phyloP scores from a whole-genome alignment of 202 grass and related monocot species.

The Schoenoplectus tabernaemontani region DNA sequence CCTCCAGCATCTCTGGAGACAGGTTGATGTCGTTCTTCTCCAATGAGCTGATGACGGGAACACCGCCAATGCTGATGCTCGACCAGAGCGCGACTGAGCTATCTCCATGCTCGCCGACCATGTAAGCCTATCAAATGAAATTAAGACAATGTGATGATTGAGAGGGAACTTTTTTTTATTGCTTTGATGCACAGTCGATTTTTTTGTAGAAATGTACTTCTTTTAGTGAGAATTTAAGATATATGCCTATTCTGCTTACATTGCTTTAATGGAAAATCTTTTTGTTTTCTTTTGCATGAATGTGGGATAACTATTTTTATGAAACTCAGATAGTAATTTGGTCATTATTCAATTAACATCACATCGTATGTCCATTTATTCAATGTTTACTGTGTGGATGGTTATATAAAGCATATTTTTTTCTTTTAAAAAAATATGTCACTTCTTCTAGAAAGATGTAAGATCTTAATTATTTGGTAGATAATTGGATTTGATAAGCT shows the following conservation, averaged over 20 bases:
- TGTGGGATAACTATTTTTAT: neutral
- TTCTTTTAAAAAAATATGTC: neutral
- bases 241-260: neutral
- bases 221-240: neutral
- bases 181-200: neutral
- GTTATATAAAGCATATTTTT: neutral
- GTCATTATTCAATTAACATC: neutral
- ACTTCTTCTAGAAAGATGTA: neutral
- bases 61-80: constrained; percentile 54
- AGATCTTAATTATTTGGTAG: neutral
- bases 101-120: constrained; percentile 91
- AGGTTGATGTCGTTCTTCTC: constrained; percentile 29
- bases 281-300: neutral
- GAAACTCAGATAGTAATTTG: neutral
- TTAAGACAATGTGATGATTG: neutral
- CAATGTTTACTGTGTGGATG: neutral
- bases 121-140: constrained; percentile 45
- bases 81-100: constrained; percentile 92
- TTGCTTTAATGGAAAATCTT: neutral
- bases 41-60: constrained; percentile 56
- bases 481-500: neutral
- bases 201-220: neutral
- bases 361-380: neutral
- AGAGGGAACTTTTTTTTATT: neutral
- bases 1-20: constrained; percentile 34